Evolutionary conservation across 1,284 basidiomycete species (phyloP).

Genomic region (Phellopilus nigrolimitatus): DNA sequence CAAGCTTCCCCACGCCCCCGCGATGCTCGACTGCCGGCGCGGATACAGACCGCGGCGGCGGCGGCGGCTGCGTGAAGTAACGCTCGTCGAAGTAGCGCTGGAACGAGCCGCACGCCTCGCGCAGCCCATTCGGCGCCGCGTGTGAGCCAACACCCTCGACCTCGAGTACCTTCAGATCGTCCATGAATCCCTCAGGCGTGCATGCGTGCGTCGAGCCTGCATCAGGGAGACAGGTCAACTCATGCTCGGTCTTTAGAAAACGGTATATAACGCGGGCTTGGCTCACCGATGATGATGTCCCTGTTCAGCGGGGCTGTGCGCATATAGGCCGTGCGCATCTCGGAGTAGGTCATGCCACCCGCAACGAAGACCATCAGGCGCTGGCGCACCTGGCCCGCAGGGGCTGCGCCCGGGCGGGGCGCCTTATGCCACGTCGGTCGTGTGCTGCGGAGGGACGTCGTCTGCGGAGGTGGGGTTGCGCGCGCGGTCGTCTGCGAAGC

Average conservation of each 20-base stretch:
- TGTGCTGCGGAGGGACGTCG: slow-evolving; percentile 77
- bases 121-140: slow-evolving; percentile 68
- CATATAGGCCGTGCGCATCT: slow-evolving; percentile 86
- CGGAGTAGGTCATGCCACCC: slow-evolving; percentile 95
- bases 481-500: slow-evolving; percentile 38
- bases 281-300: slow-evolving; percentile 87
- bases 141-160: slow-evolving; percentile 72
- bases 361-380: slow-evolving; percentile 90
- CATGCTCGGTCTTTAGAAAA: background rate
- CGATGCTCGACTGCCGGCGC: slow-evolving; percentile 23
- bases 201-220: slow-evolving; percentile 86
- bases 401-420: slow-evolving; percentile 39
- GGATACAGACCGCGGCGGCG: slow-evolving; percentile 34
- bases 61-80: slow-evolving; percentile 60
- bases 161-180: slow-evolving; percentile 82
- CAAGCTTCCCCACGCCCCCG: background rate
- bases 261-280: background rate
- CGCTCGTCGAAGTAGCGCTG: slow-evolving; percentile 77
- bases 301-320: slow-evolving; percentile 72
- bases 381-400: slow-evolving; percentile 54
- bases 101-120: slow-evolving; percentile 51
- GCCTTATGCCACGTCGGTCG: slow-evolving; percentile 84
- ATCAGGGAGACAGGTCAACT: background rate
- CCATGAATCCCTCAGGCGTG: slow-evolving; percentile 82
- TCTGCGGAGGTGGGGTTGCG: slow-evolving; percentile 37